These are phyloP conservation scores for Hypoxylon trugodes DNA, from an alignment of 495 filamentous ascomycete species.

Conservation along the genomic window DNA sequence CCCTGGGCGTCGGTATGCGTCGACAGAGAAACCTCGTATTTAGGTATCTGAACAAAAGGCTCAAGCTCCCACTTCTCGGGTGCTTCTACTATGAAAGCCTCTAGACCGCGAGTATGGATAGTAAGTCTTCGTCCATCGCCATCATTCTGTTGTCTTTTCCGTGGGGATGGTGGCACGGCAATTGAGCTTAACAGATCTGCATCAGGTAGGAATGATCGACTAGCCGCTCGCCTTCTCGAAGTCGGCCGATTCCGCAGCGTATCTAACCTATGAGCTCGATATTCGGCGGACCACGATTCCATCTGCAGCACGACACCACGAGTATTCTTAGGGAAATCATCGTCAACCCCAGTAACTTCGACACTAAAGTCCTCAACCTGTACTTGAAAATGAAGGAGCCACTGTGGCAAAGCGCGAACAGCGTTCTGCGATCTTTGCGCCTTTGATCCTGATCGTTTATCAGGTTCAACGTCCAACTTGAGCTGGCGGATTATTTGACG, in stretches of 20 bases:
- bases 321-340: conserved; percentile 76
- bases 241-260: conserved; percentile 54
- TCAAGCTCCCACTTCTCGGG: conserved; percentile 85
- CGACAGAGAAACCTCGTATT: conserved; percentile 84
- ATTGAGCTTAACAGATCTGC: conserved; percentile 64
- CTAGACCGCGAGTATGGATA: conserved; percentile 80
- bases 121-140: conserved; percentile 87
- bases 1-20: conserved; percentile 87
- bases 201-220: conserved; percentile 65
- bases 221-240: conserved; percentile 66
- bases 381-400: conserved; percentile 84
- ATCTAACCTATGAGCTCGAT: conserved; percentile 80
- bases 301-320: conserved; percentile 86
- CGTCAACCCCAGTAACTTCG: conserved; percentile 89
- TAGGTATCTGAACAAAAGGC: conserved; percentile 84
- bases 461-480: conserved; percentile 65
- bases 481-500: conserved; percentile 89
- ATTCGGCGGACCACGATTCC: conserved; percentile 91
- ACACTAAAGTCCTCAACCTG: conserved; percentile 88
- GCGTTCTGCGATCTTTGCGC: conserved; percentile 66
- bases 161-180: conserved; percentile 67
- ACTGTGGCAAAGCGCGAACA: conserved; percentile 78
- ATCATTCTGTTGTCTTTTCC: conserved; percentile 61
- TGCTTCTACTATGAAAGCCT: conserved; percentile 88
- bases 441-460: conserved; percentile 62